Conservation (phyloP, 2,329 filamentous ascomycete species). For the Nemania serpens region DNA sequence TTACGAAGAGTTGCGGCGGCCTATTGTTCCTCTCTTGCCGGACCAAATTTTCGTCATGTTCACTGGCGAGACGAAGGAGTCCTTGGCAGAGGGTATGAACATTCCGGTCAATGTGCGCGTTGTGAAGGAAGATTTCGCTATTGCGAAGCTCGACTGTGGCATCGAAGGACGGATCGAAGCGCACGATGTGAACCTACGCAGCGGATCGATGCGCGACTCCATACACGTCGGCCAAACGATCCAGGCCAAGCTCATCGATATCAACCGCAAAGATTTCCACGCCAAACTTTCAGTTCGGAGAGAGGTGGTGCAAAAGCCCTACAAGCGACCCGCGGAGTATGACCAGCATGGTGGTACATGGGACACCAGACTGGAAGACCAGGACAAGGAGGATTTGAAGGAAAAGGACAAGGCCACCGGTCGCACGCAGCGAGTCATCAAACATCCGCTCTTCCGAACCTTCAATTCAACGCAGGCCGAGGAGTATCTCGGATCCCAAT, state of each 20-base stretch:
- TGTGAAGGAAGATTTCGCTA: slow-evolving; percentile 89
- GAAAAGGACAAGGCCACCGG: slow-evolving; percentile 87
- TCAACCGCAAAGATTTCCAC: slow-evolving; percentile 85
- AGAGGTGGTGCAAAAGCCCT: slow-evolving; percentile 75
- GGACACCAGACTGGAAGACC: slow-evolving; percentile 81
- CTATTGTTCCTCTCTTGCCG: slow-evolving; percentile 70
- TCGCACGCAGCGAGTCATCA: slow-evolving; percentile 91
- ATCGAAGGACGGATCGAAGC: slow-evolving; percentile 87
- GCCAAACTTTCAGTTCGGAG: slow-evolving; percentile 86
- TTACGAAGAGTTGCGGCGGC: slow-evolving; percentile 89
- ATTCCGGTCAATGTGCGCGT: slow-evolving; percentile 86
- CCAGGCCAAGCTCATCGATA: slow-evolving; percentile 82
- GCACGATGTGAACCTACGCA: slow-evolving; percentile 75
- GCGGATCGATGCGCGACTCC: slow-evolving; percentile 69
- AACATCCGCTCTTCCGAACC: slow-evolving; percentile 92
- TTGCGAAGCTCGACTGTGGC: slow-evolving; percentile 91
- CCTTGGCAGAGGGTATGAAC: slow-evolving; percentile 87
- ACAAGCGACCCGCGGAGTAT: slow-evolving; percentile 70
- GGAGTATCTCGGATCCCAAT: slow-evolving; percentile 86
- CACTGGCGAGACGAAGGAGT: slow-evolving; percentile 87
- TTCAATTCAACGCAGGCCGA: slow-evolving; percentile 93
- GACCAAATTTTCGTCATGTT: slow-evolving; percentile 95
- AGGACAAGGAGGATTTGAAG: slow-evolving; percentile 80
- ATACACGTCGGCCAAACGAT: slow-evolving; percentile 82
- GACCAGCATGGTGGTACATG: slow-evolving; percentile 71